Percentiles rank a stretch among this genome's conserved stretches.
phyloP scores from a whole-genome alignment of 805 yeast genomes.

The Wickerhamiella domercqiae region DNA sequence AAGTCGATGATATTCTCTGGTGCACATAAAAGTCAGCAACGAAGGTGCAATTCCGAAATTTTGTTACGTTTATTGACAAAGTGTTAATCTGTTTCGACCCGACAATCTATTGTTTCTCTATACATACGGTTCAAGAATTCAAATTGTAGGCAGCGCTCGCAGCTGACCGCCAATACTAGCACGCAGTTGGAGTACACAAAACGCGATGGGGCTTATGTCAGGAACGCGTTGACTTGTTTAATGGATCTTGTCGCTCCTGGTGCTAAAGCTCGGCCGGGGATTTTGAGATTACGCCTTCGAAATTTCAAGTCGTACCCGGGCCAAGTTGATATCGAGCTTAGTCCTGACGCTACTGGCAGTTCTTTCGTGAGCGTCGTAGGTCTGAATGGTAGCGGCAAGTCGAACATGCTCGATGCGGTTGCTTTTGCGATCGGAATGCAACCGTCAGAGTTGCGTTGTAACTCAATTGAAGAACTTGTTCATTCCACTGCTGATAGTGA shows the following conservation, averaged over 20 bases:
- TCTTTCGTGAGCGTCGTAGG: conserved; percentile 85
- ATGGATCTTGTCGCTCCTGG: neutral
- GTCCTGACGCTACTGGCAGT: conserved; percentile 33
- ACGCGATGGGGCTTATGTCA: neutral
- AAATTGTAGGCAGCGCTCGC: too few relatives aligned
- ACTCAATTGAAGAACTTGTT: conserved; percentile 56
- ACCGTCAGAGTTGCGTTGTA: conserved; percentile 60
- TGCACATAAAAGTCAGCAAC: too few relatives aligned
- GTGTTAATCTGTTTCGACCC: too few relatives aligned
- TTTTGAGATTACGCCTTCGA: conserved; percentile 7
- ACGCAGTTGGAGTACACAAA: too few relatives aligned
- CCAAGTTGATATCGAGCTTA: conserved; percentile 61
- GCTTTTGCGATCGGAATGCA: conserved; percentile 84
- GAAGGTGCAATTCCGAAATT: too few relatives aligned
- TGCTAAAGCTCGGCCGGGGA: conserved; percentile 1
- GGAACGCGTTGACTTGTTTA: neutral
- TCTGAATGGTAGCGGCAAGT: conserved; percentile 97
- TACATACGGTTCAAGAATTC: too few relatives aligned
- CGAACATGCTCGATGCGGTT: conserved; percentile 94
- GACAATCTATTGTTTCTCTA: too few relatives aligned
- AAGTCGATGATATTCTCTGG: too few relatives aligned
- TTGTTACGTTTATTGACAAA: too few relatives aligned
- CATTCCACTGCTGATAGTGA: conserved; percentile 44
- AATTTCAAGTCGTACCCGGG: conserved; percentile 91
- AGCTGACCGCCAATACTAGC: too few relatives aligned